A percentile compares a stretch with the other conserved stretches of the same genome.
Conservation (phyloP, 306 rosid genomes). For the Trifolium dubium region DNA sequence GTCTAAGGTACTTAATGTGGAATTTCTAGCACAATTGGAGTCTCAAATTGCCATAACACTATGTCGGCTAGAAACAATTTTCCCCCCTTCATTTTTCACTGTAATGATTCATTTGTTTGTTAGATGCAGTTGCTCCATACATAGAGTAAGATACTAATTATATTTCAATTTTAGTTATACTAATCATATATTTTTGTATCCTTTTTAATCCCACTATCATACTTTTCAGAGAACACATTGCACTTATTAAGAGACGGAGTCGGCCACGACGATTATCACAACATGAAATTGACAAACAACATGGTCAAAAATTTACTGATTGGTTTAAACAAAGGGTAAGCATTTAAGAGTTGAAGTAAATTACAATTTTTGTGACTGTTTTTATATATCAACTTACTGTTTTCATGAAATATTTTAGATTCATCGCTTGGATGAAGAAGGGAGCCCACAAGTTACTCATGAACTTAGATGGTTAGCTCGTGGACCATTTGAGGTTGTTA, state of each 20-base stretch:
- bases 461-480: not conserved
- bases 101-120: constrained; percentile 2
- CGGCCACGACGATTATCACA: not conserved
- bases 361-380: not conserved
- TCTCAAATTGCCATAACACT: not conserved
- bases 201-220: too few species aligned
- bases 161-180: not conserved
- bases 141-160: not conserved
- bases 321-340: not conserved
- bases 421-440: not conserved
- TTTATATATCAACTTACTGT: not conserved
- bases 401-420: not conserved
- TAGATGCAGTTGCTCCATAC: not conserved
- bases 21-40: not conserved
- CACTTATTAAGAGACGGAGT: not conserved
- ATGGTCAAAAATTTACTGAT: not conserved
- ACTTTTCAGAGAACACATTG: constrained; percentile 1
- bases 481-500: not conserved
- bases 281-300: not conserved
- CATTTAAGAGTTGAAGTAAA: not conserved
- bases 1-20: constrained; percentile 2
- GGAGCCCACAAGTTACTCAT: not conserved
- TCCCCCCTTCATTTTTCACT: not conserved
- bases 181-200: too few species aligned
- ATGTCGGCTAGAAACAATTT: not conserved